A percentile compares a stretch with the other conserved stretches of the same genome.
Evolutionary conservation across 1,284 basidiomycete species (phyloP).

Genomic region (Papiliotrema terrestris): DNA sequence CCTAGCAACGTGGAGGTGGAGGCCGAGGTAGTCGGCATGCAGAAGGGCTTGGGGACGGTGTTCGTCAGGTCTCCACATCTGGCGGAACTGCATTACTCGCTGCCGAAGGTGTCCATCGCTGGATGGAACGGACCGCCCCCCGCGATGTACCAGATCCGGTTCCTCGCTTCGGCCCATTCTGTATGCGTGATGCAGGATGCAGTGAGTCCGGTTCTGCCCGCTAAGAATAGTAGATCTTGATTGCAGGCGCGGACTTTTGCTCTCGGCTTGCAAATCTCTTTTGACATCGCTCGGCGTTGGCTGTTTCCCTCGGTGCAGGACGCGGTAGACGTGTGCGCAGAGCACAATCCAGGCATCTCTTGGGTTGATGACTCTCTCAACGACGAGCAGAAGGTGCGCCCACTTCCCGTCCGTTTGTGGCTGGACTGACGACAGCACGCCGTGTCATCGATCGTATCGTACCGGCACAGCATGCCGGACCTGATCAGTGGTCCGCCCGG

Average conservation of each 20-base stretch:
- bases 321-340: neutral
- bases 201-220: too few relatives aligned
- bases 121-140: neutral
- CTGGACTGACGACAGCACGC: conserved; percentile 5
- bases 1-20: conserved; percentile 30
- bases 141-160: conserved; percentile 23
- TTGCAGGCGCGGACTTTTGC: conserved; percentile 4
- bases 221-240: too few relatives aligned
- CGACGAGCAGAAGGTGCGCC: conserved; percentile 33
- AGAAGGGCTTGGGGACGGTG: conserved; percentile 35
- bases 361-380: conserved; percentile 40
- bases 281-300: conserved; percentile 18
- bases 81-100: neutral
- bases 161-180: conserved; percentile 19
- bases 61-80: conserved; percentile 20
- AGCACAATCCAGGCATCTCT: neutral
- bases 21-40: conserved; percentile 33
- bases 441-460: conserved; percentile 12
- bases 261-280: neutral
- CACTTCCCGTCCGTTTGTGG: neutral
- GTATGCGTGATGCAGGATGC: conserved; percentile 32
- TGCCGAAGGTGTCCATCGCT: neutral
- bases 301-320: conserved; percentile 27
- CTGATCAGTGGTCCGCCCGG: conserved; percentile 35
- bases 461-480: conserved; percentile 18